Evolutionary conservation across 192 early-diverging fungal species (phyloP).

Genomic region (Backusella sp.): DNA sequence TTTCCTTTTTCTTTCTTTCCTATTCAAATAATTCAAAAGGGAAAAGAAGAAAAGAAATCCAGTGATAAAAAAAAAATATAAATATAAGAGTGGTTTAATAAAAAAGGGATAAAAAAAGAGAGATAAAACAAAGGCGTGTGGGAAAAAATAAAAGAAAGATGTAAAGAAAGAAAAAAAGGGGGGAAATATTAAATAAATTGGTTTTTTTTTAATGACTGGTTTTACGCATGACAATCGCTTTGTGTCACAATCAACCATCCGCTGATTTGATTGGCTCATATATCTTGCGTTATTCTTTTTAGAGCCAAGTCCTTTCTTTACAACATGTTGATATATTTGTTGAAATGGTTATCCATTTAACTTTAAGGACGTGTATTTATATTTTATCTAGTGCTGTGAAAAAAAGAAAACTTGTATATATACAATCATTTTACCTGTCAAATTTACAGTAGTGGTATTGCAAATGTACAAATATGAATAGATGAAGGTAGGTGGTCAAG

Average conservation of each 20-base stretch:
- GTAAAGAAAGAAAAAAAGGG: neutral
- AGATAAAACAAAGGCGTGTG: neutral
- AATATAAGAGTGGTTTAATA: no score
- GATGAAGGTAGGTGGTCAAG: no score
- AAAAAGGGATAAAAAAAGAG: neutral
- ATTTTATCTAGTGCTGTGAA: no score
- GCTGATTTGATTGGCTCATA: neutral
- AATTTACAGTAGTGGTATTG: no score
- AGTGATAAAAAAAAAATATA: neutral
- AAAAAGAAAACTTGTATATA: no score
- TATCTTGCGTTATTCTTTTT: neutral
- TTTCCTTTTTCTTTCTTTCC: neutral
- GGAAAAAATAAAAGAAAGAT: neutral
- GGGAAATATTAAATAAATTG: neutral
- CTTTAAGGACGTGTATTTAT: no score
- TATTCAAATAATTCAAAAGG: slow-evolving; percentile 4
- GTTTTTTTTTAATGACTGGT: neutral
- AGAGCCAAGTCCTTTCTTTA: no score
- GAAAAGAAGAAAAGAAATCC: neutral
- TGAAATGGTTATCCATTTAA: no score
- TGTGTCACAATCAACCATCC: neutral
- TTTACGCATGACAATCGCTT: neutral
- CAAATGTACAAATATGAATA: no score
- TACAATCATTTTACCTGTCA: no score
- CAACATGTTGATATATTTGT: no score